Evolutionary conservation across 2,329 filamentous ascomycete genomes (phyloP), one percentile per base, ranked within the genome.

Genomic region (Coniochaeta ligniaria): DNA sequence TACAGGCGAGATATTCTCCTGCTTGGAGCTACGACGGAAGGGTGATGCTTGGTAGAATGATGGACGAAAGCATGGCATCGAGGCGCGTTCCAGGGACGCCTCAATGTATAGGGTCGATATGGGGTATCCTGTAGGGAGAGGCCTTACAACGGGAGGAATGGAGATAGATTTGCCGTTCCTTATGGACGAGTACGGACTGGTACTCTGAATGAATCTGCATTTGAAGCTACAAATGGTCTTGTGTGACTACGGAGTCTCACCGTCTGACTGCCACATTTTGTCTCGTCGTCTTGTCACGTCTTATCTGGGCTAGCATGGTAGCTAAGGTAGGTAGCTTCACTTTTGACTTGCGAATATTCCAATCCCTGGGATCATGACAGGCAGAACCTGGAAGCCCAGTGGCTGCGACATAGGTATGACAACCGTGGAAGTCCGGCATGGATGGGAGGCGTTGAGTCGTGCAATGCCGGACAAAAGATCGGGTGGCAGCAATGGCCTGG

Each of bases 71-170:
- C 26, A 22, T 36, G 54, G 8, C 33, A 35, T 24, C 12, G n/a
- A 52, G 47, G 26, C 26, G 22, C 47, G 24, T 52, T 17, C 8
- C 7, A 28, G 12, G 47, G 47, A 52, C 12, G 47, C 47, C 12
- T 52, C 24, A 14, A 31, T 16, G 17, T n/a, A 35, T 56, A 56
- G 41, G 33, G 35, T 36, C 20, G 36, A n/a, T n/a, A n/a, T n/a
- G n/a, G n/a, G 41, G 57, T 50, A 36, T 60, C 61, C 55, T 41
- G 22, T 54, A 45, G 24, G 28, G 28, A 55, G 47, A 31, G 35
- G 55, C 60, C 59, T 54, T 33, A 59, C 24, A 41, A 17, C 54
- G 6, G 36, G 50, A 55, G 52, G 43, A 24, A 28, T 28, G 22
- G 20, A 31, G 22, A 58, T 36, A 59, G 36, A 54, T n/a, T 12